These are phyloP conservation scores for Aphanomyces stellatus DNA, from an alignment of 352 stramenopile species.

Conservation along the genomic window DNA sequence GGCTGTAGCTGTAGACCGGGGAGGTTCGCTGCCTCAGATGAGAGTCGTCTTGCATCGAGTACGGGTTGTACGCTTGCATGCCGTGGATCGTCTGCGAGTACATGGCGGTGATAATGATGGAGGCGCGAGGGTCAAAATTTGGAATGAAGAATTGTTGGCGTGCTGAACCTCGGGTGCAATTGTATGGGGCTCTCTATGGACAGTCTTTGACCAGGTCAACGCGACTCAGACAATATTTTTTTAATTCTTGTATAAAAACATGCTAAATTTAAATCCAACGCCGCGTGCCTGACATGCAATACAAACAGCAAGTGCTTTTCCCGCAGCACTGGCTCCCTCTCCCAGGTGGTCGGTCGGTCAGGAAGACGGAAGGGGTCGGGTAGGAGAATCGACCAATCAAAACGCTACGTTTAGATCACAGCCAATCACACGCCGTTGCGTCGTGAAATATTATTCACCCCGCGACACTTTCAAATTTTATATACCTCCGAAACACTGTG, in stretches of 20 bases:
- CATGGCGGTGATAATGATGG: neutral
- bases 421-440: too few species aligned
- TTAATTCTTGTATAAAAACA: neutral
- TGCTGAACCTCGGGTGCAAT: neutral
- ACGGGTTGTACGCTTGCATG: conserved; percentile 17
- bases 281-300: neutral
- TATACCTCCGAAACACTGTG: neutral
- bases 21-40: conserved; percentile 15
- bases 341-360: too few species aligned
- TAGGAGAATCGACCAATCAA: conserved; percentile 2
- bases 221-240: neutral
- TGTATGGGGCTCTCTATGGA: conserved; percentile 1
- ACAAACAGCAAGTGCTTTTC: neutral
- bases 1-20: conserved; percentile 16
- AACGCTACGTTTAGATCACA: too few species aligned
- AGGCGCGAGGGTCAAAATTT: conserved; percentile 16
- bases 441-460: too few species aligned
- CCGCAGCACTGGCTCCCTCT: too few species aligned
- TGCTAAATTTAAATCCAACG: neutral
- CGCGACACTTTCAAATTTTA: neutral
- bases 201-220: neutral
- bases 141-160: conserved; percentile 6
- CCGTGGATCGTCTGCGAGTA: conserved; percentile 20
- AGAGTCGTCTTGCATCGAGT: conserved; percentile 20
- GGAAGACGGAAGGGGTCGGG: neutral